Conservation (phyloP, 2,329 filamentous ascomycete genomes). For the Lecanicillium sp. region DNA sequence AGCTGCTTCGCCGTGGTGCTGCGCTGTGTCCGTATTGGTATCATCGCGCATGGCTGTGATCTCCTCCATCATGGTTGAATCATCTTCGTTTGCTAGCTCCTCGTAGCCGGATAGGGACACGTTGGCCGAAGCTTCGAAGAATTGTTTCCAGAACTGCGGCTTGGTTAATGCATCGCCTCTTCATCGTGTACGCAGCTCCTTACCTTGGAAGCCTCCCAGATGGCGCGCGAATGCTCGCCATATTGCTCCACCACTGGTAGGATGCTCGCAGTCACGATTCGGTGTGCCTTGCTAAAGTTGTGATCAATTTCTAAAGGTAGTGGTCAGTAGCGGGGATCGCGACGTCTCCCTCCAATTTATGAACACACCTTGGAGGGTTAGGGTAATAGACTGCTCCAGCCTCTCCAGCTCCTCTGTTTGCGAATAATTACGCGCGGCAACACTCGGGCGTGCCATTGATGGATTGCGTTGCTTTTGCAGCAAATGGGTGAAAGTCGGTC, state of each 20-base stretch:
- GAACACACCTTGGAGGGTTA: slow-evolving; percentile 75
- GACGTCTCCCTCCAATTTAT: too few species aligned
- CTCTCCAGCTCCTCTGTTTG: slow-evolving; percentile 93
- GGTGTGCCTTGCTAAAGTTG: slow-evolving; percentile 94
- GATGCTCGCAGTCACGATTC: slow-evolving; percentile 90
- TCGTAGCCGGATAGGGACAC: slow-evolving; percentile 94
- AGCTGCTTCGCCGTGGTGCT: slow-evolving; percentile 30
- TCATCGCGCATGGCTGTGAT: slow-evolving; percentile 50
- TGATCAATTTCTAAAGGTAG: slow-evolving; percentile 75
- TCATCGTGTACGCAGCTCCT: slow-evolving; percentile 5
- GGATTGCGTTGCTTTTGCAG: neutral
- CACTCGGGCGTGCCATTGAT: slow-evolving; percentile 42
- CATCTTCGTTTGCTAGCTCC: slow-evolving; percentile 65
- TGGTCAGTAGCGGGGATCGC: too few species aligned
- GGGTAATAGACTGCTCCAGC: slow-evolving; percentile 91
- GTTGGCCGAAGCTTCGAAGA: slow-evolving; percentile 97
- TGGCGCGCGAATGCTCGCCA: slow-evolving; percentile 82
- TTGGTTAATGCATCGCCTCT: neutral
- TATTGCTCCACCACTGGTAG: slow-evolving; percentile 92
- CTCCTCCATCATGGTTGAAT: slow-evolving; percentile 39
- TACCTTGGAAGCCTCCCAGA: slow-evolving; percentile 96
- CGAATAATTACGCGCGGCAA: slow-evolving; percentile 52
- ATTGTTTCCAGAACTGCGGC: slow-evolving; percentile 94
- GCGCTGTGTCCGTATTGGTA: slow-evolving; percentile 37
- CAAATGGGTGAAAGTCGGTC: too few species aligned